Evolutionary conservation across 2,329 filamentous ascomycete species (phyloP).

Genomic region (Piedraia hortae): DNA sequence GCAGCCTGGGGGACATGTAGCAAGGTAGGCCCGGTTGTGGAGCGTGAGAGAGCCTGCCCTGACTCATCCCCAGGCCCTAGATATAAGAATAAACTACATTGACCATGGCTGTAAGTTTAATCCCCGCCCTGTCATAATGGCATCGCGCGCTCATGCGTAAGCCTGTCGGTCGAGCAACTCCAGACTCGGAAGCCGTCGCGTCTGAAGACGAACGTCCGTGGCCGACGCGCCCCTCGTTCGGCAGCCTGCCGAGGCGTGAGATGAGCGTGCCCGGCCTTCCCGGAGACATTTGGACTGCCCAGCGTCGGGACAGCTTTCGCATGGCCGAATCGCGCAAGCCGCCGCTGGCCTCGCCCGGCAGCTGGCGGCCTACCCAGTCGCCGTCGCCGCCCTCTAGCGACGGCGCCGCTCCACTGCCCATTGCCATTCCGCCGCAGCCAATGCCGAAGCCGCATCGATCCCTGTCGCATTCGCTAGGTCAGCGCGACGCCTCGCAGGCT

Average conservation of each 20-base stretch:
- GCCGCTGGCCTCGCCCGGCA: constrained; percentile 7
- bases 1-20: no score
- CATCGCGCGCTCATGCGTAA: no score
- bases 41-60: no score
- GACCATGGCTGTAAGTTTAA: no score
- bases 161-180: constrained; percentile 48
- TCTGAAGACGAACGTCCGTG: constrained; percentile 57
- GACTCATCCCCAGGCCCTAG: no score
- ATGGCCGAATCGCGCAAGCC: constrained; percentile 8
- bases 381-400: constrained; percentile 13
- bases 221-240: constrained; percentile 28
- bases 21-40: no score
- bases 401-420: constrained; percentile 37
- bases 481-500: no score
- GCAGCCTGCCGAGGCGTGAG: constrained; percentile 11
- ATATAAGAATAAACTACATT: no score
- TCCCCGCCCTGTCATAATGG: no score
- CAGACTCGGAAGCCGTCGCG: constrained; percentile 76
- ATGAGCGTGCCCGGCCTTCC: constrained; percentile 17
- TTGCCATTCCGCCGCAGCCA: constrained; percentile 65
- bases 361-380: constrained; percentile 11
- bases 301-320: constrained; percentile 11
- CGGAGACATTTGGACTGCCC: constrained; percentile 12
- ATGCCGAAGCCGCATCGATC: constrained; percentile 84
- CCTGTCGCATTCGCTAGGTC: constrained; percentile 59